These are phyloP conservation scores for Mycena pura DNA, from an alignment of 768 basidiomycete genomes.

Conservation along the genomic window DNA sequence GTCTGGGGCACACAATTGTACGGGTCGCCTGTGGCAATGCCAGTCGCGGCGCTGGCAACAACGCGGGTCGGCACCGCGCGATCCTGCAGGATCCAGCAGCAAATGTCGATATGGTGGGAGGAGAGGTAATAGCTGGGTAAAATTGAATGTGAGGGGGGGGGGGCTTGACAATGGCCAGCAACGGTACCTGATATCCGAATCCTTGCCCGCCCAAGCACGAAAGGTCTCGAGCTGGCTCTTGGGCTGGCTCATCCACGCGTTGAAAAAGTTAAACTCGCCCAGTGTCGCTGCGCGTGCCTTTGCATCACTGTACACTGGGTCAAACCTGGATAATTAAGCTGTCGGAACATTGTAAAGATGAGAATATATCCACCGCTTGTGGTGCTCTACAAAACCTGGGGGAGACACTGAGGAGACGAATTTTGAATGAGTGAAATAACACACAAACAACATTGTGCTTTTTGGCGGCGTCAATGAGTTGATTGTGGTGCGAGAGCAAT, in stretches of 20 bases:
- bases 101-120: slow-evolving; percentile 92
- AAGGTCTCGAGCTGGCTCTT: slow-evolving; percentile 95
- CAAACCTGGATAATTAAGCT: slow-evolving; percentile 57
- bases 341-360: neutral
- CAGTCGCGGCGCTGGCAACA: slow-evolving; percentile 88
- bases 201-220: slow-evolving; percentile 93
- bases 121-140: slow-evolving; percentile 86
- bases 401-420: neutral
- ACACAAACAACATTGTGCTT: slow-evolving; percentile 79
- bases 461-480: slow-evolving; percentile 76
- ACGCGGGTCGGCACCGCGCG: slow-evolving; percentile 82
- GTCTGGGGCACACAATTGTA: slow-evolving; percentile 87
- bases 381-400: slow-evolving; percentile 88
- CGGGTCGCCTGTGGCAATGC: slow-evolving; percentile 89
- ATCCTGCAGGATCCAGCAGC: slow-evolving; percentile 84
- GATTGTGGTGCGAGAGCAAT: slow-evolving; percentile 81
- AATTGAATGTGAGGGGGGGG: slow-evolving; percentile 13
- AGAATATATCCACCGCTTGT: slow-evolving; percentile 67
- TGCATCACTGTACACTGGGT: slow-evolving; percentile 93
- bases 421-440: neutral
- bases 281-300: slow-evolving; percentile 75
- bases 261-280: slow-evolving; percentile 96
- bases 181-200: slow-evolving; percentile 84
- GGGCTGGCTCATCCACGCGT: slow-evolving; percentile 97
- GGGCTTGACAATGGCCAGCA: neutral